Base-by-base conservation (phyloP, 2,329 filamentous ascomycete species). In the Hypoxylon sp. region DNA sequence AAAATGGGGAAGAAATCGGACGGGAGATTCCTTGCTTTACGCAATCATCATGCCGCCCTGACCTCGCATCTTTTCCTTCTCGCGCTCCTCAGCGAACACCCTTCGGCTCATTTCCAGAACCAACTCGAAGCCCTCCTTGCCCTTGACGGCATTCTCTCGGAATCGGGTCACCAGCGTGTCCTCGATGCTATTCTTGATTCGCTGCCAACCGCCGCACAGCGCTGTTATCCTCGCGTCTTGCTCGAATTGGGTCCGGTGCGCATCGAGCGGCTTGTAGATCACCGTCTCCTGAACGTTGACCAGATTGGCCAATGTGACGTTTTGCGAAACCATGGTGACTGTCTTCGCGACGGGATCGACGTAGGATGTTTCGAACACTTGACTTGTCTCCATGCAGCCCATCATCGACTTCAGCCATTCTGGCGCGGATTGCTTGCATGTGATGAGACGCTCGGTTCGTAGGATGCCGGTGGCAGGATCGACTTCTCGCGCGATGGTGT, bases 261-360 rank as follows among this genome's bases (percentile, higher is more conserved):
- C 66, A 69, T 69, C 69, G 34, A 78, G 65, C 0, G 91, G 91
- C 62, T 81, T 80, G 76, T 97, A 97, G 47, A 89, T 78, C 58
- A 97, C 92, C 12, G 93, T 97, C 77, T 99, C 94, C 71, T 92
- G 89, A 34, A 97, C 91, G 67, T 83, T 91, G 69, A 97, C 80
- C 44, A 99, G 82, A 67, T 97, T 96, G 58, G 86, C 88, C 83
- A 86, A 94, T 5, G 94, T 97, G 69, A 99, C 79, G 75, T 99
- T 99, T 70, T 91, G 90, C 61, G 90, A 94, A 71, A 92, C 91
- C 89, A 99, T 96, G 55, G 92, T 97, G 67, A 99, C 90, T 59
- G 90, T 95, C 75, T 92, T 91, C 56, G 80, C 78, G 30, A 73
- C 67, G 1, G 90, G 90, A 73, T 97, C 91, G 68, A 99, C 93